Base-by-base conservation (phyloP, 192 early-diverging fungal species). In the Entrophospora sp. region DNA sequence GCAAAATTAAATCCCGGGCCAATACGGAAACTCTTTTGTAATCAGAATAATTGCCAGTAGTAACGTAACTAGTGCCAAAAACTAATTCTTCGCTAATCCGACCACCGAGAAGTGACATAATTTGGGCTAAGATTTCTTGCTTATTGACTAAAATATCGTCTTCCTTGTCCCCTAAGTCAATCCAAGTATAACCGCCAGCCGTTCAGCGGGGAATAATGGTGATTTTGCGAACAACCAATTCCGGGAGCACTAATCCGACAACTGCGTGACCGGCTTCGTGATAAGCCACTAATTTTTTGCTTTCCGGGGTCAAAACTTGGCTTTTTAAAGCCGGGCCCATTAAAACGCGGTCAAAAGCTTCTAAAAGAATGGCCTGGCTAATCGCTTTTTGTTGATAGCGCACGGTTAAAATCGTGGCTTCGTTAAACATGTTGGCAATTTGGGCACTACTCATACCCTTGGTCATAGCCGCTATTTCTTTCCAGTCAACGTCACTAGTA, bases 211-310 rank as follows among this genome's bases (percentile, higher is more conserved):
- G 55, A 5, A 58, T 18, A 37, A 58, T 58, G 6, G 55, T 58
- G 24, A 58, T 58, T 58, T 58, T 58, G 31, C 35, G 31, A 16
- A 58, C 55, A 4, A 34, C 5, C 7, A 32, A 35, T 58, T 58
- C 55, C 4, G 55, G 32, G 7, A 58, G 35, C 31, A 5, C 35
- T 16, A 58, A 6, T 0, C 31, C 90, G 0, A 89, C 87, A 38
- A 92, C 74, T 0, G 91, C 83, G 66, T 93, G 91, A n/a, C 91
- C 91, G 30, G 88, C 90, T 68, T 93, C 91, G 64, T 93, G 91
- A 67, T 90, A 92, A 6, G 91, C 89, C 3, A 88, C 89, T 18
- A 86, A 71, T 45, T 80, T 77, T 68, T 88, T 90, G 63, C 68
- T 73, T 46, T 86, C 75, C 1, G 81, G 83, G 10, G 87, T 87